These are phyloP conservation scores for Xylogone sp. DNA, from an alignment of 2,329 filamentous ascomycete genomes.

Conservation along the genomic window DNA sequence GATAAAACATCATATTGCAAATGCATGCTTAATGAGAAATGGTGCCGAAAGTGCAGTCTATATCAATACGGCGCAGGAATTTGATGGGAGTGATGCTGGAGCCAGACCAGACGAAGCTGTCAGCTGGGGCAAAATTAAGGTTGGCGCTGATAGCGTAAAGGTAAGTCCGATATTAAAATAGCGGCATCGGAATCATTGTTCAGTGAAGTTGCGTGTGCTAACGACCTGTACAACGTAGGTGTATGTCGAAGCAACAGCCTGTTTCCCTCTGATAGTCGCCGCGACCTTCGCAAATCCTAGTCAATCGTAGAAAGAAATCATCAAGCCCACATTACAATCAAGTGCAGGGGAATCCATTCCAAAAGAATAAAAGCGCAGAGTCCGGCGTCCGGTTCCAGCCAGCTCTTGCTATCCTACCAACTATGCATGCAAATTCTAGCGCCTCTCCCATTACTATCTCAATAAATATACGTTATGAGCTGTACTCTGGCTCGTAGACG, in stretches of 20 bases:
- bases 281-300: conserved; percentile 57
- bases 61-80: conserved; percentile 96
- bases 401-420: too few relatives aligned
- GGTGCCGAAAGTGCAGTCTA: conserved; percentile 96
- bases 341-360: too few relatives aligned
- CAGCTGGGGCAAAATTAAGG: conserved; percentile 98
- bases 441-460: too few relatives aligned
- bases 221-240: conserved; percentile 42
- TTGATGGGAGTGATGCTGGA: conserved; percentile 94
- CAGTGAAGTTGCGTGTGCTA: not conserved
- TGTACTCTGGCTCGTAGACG: too few relatives aligned
- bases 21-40: conserved; percentile 96
- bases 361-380: too few relatives aligned
- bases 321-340: too few relatives aligned
- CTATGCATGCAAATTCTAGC: too few relatives aligned
- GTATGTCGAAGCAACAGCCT: conserved; percentile 61
- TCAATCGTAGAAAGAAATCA: not conserved
- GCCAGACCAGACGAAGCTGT: conserved; percentile 94
- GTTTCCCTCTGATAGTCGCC: conserved; percentile 64
- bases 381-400: too few relatives aligned
- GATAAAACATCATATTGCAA: conserved; percentile 98
- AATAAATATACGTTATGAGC: too few relatives aligned
- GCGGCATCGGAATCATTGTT: not conserved
- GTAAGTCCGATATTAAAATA: conserved; percentile 39
- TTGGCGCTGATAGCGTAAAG: conserved; percentile 85